Percentiles rank a stretch among this genome's conserved stretches.
These are phyloP conservation scores for Salisapilia sapeloensis DNA, from an alignment of 352 stramenopile genomes.

Conservation along the genomic window DNA sequence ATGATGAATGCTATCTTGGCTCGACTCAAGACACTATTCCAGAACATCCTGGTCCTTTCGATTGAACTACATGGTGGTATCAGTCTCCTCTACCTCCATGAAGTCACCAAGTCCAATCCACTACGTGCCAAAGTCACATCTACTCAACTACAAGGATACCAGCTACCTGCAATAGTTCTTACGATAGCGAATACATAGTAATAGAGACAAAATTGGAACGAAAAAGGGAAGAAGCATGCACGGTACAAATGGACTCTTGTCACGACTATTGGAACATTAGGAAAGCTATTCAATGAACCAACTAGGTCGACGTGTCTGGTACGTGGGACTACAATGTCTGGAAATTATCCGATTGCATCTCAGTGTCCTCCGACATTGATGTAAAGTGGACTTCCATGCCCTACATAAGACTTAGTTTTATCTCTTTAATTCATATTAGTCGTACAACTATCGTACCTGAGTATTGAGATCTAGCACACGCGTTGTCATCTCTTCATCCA, in stretches of 20 bases:
- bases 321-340: too few relatives aligned
- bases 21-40: constrained; percentile 37
- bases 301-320: too few relatives aligned
- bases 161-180: constrained; percentile 23
- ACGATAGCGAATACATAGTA: constrained; percentile 38
- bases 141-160: constrained; percentile 52
- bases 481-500: constrained; percentile 76
- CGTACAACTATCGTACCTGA: constrained; percentile 16
- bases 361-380: too few relatives aligned
- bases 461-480: constrained; percentile 47
- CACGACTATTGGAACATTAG: too few relatives aligned
- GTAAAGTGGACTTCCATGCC: too few relatives aligned
- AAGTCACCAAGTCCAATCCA: constrained; percentile 68
- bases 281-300: too few relatives aligned
- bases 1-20: constrained; percentile 63
- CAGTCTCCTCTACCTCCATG: constrained; percentile 54
- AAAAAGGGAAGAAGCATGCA: too few relatives aligned
- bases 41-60: constrained; percentile 33
- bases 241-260: too few relatives aligned
- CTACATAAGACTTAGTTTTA: neutral
- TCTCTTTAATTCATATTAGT: neutral
- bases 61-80: constrained; percentile 55
- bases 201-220: too few relatives aligned
- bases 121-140: constrained; percentile 51
- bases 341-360: too few relatives aligned